Evolutionary conservation across 805 yeast species (phyloP), one percentile per base, ranked within the genome.

Genomic region (Yamadazyma philogaea): DNA sequence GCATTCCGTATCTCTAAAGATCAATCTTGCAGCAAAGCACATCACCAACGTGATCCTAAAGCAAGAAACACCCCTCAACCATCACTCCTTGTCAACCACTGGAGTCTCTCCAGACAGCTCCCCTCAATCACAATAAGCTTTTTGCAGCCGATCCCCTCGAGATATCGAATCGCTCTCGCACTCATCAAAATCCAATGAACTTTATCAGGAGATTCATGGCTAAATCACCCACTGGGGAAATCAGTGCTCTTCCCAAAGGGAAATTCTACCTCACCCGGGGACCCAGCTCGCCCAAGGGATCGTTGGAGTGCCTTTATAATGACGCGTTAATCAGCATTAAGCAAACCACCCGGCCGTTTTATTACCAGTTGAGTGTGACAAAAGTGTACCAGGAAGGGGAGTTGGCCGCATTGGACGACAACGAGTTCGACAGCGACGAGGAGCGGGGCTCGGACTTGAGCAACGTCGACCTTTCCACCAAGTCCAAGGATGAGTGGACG

Each of bases 221-320:
- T 2, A 64, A 77, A 12, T 68, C 74, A 21, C 66, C 81, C 8
- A 74, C 75, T 28, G 82, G 82, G 53, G 84, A 81, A 44, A 62
- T 87, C 24, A 78, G 81, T 7, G 72, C 77, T 54, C 72, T 93
- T 37, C 87, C 96, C 2, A 75, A 84, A 0, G 98, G 97, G 3
- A 83, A 82, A 63, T 72, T 91, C 36, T 85, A 73, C 56, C 70
- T 91, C 34, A 74, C 84, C 14, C 70, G 98, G 37, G 74, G 86
- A 1, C 84, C 86, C 5, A 74, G 72, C 17, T 86, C 96, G 2
- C 96, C 96, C 10, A 87, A 88, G 59, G 90, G 96, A 7, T 89
- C 81, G 19, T 70, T 81, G 27, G 97, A 93, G 61, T 84, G 90
- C 54, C 70, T 88, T 16, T 90, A 81, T 61, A 82, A 79, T 45